A percentile compares a stretch with the other conserved stretches of the same genome.
Conservation (phyloP, 495 filamentous ascomycete species). For the Xanthoparmelia taractica region DNA sequence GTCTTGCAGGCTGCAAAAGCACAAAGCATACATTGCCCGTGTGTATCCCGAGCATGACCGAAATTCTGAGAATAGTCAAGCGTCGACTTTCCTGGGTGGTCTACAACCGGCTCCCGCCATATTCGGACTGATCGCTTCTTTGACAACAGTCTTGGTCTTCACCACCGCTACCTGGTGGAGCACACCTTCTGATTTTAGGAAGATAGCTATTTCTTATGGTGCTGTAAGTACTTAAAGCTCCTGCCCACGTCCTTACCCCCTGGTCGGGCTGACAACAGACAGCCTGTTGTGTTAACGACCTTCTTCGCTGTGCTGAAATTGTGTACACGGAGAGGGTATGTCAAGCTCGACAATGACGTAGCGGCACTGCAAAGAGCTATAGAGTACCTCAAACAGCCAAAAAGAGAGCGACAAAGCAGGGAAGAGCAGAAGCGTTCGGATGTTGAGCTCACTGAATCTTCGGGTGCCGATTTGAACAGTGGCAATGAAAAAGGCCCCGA, state of each 20-base stretch:
- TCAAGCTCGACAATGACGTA: constrained; percentile 11
- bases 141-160: constrained; percentile 20
- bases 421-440: neutral
- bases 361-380: neutral
- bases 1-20: constrained; percentile 16
- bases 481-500: neutral
- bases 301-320: constrained; percentile 7
- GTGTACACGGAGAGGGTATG: neutral
- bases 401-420: constrained; percentile 3
- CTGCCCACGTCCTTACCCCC: neutral
- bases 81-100: constrained; percentile 17
- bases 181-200: constrained; percentile 7
- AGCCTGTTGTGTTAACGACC: constrained; percentile 10
- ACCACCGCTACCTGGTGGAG: constrained; percentile 21
- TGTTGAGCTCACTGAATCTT: neutral
- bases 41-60: constrained; percentile 12
- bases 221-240: constrained; percentile 2
- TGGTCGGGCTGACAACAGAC: neutral
- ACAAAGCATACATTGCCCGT: constrained; percentile 19
- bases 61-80: constrained; percentile 5
- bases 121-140: constrained; percentile 13
- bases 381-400: constrained; percentile 3
- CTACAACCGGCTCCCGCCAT: constrained; percentile 18
- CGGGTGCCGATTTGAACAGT: neutral
- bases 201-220: constrained; percentile 15